phyloP scores from a whole-genome alignment of 2,329 filamentous ascomycete genomes.

The Colletotrichum kahawae region DNA sequence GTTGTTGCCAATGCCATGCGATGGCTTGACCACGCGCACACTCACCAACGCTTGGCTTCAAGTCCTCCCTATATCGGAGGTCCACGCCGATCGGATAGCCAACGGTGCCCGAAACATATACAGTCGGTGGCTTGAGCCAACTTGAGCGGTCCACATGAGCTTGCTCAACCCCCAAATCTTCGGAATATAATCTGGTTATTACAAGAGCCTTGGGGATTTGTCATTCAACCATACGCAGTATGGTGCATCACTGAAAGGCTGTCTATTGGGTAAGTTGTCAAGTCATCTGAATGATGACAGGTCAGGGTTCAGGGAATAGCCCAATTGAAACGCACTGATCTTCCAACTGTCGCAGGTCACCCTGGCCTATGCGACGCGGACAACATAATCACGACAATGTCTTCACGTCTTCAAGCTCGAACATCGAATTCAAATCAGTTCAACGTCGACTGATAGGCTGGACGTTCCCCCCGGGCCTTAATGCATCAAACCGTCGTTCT shows the following conservation, averaged over 20 bases:
- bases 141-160: background rate
- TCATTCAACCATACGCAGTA: background rate
- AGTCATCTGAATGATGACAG: background rate
- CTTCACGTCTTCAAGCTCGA: background rate
- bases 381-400: background rate
- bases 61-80: background rate
- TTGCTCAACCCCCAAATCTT: background rate
- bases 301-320: background rate
- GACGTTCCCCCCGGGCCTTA: background rate
- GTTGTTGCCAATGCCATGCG: background rate
- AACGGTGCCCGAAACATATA: background rate
- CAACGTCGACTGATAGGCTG: background rate
- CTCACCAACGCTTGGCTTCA: background rate
- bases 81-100: background rate
- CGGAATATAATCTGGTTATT: accelerated
- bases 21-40: background rate
- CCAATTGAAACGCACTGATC: background rate
- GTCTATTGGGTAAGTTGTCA: background rate
- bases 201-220: background rate
- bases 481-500: background rate
- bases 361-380: background rate
- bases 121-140: background rate
- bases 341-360: background rate
- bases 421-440: background rate
- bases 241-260: background rate